Percentiles rank a stretch among this genome's conserved stretches.
Conservation (phyloP, 495 filamentous ascomycete genomes). For the Poronia punctata region DNA sequence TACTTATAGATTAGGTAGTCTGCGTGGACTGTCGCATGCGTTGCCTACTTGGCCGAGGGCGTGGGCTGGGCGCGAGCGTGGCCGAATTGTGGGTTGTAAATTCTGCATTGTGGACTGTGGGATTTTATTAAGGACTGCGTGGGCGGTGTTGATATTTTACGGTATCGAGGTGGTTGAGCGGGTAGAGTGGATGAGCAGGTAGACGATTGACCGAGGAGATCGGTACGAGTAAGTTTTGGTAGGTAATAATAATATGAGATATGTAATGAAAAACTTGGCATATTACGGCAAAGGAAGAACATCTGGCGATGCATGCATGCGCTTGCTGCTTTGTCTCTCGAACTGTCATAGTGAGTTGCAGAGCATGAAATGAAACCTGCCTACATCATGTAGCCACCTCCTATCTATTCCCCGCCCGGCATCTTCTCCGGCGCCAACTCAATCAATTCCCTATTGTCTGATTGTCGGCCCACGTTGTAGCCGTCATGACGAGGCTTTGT, state of each 20-base stretch:
- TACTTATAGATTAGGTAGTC: conserved; percentile 4
- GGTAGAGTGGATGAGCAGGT: conserved; percentile 21
- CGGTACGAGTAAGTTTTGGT: conserved; percentile 10
- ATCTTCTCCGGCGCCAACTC: conserved; percentile 11
- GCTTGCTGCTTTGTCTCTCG: no score
- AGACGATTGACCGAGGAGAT: conserved; percentile 6
- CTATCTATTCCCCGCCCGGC: conserved; percentile 12
- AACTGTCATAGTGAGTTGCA: no score
- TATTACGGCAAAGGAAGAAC: no score
- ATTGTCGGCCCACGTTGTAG: conserved; percentile 5
- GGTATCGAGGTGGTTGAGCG: conserved; percentile 23
- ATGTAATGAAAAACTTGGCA: no score
- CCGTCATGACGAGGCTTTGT: conserved; percentile 15
- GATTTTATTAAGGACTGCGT: no score
- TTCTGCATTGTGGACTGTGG: background rate
- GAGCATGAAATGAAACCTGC: no score
- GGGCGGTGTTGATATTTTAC: conserved; percentile 5
- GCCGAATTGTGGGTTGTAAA: background rate
- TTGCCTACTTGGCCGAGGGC: conserved; percentile 2
- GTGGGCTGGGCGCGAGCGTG: conserved; percentile 6
- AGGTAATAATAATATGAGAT: no score
- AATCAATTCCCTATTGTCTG: conserved; percentile 10
- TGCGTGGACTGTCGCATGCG: conserved; percentile 12
- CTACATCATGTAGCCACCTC: no score
- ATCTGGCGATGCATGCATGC: no score